Base-by-base conservation (phyloP, 2,329 filamentous ascomycete species). In the Monilinia fructicola region DNA sequence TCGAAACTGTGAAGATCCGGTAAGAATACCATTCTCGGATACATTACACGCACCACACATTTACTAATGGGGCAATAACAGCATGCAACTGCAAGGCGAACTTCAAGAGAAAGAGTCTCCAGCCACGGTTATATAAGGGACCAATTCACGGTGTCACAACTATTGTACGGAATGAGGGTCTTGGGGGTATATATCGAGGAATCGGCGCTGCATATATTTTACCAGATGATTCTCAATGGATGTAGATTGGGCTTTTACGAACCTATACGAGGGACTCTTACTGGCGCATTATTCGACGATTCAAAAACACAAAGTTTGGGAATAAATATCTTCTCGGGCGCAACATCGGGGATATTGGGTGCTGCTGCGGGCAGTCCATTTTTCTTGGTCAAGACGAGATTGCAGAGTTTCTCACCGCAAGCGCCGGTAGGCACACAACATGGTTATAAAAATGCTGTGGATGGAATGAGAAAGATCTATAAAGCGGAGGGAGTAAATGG, bases 1-100 rank as follows among this genome's bases (percentile, higher is more conserved):
- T 98, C 81, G 95, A 99, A 81, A 98, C 94, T 16, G 93, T 99
- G 78, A 99, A 99, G 86, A 98, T 98, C 77, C 91, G 93, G 90
- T 93, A 83, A 77, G 83, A 65, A 58, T 26, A 53, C 40, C 52
- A 64, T 35, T 56, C 40, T 59, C 23, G n/a, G 38, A 59, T 46
- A 56, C 52, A 54, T 46, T 31, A 42, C 31, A 54, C 38, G 38
- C 28, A 48, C 52, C 12, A n/a, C 48, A 18, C 28, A 61, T n/a
- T 40, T 23, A 54, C 69, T 72, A 59, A 74, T 48, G 44, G 21
- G 10, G n/a, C 26, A 35, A 35, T 7, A 52, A 53, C 77, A 93
- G 92, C 75, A 88, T 99, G 85, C 95, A 99, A 81, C 80, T 99
- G 65, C 95, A 99, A 79, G 95, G 95, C 78, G 95, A 99, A 79